These are phyloP conservation scores for Lachnellula cervina DNA, from an alignment of 2,329 filamentous ascomycete genomes.

Conservation along the genomic window DNA sequence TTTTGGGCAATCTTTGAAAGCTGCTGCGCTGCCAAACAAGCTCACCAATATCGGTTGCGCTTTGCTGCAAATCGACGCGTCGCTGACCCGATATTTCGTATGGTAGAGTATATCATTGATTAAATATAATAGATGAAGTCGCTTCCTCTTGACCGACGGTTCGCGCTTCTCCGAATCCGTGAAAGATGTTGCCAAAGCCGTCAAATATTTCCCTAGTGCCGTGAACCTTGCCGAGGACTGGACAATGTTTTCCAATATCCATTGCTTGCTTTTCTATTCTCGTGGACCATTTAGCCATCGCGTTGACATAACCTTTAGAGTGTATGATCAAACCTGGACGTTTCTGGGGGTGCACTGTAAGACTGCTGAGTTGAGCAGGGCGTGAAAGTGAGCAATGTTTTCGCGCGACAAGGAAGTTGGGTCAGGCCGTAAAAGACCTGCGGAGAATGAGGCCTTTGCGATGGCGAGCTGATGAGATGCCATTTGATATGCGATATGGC, in stretches of 20 bases:
- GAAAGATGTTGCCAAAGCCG: slow-evolving; percentile 61
- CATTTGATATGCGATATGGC: slow-evolving; percentile 40
- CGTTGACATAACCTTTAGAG: slow-evolving; percentile 27
- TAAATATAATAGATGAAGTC: slow-evolving; percentile 72
- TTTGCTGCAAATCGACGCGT: slow-evolving; percentile 48
- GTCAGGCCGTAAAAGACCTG: slow-evolving; percentile 68
- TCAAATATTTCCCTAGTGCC: slow-evolving; percentile 71
- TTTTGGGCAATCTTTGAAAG: slow-evolving; percentile 57
- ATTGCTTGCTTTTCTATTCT: slow-evolving; percentile 78
- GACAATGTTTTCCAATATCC: slow-evolving; percentile 70
- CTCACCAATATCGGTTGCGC: slow-evolving; percentile 56
- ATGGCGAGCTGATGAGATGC: slow-evolving; percentile 68
- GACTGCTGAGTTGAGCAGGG: slow-evolving; percentile 58
- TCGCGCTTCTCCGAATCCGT: slow-evolving; percentile 33
- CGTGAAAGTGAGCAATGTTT: slow-evolving; percentile 65
- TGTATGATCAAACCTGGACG: slow-evolving; percentile 70
- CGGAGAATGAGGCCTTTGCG: slow-evolving; percentile 72
- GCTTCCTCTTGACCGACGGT: slow-evolving; percentile 60
- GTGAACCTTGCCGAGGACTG: slow-evolving; percentile 61
- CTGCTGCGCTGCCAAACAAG: slow-evolving; percentile 55
- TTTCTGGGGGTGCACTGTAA: slow-evolving; percentile 71
- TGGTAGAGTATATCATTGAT: slow-evolving; percentile 76
- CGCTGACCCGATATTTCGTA: slow-evolving; percentile 46
- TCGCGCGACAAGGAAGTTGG: slow-evolving; percentile 64
- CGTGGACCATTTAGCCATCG: slow-evolving; percentile 36